Evolutionary conservation across 345 rosid species (phyloP).

Genomic region (Rhizophora apiculata): DNA sequence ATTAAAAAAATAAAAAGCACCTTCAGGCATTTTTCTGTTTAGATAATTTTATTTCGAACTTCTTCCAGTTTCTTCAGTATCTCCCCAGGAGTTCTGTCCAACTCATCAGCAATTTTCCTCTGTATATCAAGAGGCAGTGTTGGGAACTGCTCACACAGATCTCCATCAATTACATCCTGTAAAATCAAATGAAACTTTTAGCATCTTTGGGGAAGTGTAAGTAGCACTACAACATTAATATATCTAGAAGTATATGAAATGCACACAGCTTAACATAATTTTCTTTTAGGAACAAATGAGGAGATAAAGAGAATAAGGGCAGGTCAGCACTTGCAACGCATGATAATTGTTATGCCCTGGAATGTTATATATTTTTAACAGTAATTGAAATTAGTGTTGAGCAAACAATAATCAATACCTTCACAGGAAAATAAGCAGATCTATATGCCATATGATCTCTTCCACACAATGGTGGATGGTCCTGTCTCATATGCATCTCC

Average conservation of each 20-base stretch:
- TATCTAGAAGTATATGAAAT: not conserved
- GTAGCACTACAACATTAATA: not conserved
- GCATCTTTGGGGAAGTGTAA: not conserved
- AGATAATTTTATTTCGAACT: conserved; percentile 74
- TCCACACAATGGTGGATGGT: conserved; percentile 92
- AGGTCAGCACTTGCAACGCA: not conserved
- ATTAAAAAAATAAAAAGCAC: conserved; percentile 1
- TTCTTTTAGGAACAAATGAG: not conserved
- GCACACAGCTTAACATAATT: not conserved
- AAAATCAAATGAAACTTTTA: conserved; percentile 16
- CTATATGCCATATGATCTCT: conserved; percentile 86
- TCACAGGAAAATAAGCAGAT: conserved; percentile 96
- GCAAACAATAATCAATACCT: conserved; percentile 40
- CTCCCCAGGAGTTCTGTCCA: conserved; percentile 96
- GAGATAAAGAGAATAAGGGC: not conserved
- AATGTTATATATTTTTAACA: not conserved
- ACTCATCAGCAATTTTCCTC: conserved; percentile 86
- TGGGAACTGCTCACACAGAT: conserved; percentile 95
- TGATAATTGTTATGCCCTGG: not conserved
- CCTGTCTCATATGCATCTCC: conserved; percentile 99
- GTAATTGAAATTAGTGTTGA: not conserved
- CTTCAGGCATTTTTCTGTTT: conserved; percentile 16
- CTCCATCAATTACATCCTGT: conserved; percentile 98
- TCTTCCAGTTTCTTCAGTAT: conserved; percentile 97
- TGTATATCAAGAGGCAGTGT: conserved; percentile 82